Evolutionary conservation across 768 basidiomycete genomes (phyloP).

Genomic region (Leccinellum luteum): DNA sequence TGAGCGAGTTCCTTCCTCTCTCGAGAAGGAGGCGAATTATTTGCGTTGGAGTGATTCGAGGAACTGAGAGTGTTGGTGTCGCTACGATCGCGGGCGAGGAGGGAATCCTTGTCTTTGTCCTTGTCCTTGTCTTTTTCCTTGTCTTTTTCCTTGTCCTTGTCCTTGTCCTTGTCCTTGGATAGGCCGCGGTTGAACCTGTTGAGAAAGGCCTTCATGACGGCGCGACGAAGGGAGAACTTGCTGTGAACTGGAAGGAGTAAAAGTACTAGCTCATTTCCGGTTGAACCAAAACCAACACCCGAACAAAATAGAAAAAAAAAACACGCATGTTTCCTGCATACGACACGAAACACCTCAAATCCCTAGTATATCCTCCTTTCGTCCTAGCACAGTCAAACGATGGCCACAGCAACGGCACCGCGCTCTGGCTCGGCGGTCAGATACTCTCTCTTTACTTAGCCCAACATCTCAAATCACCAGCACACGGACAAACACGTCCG

Average conservation of each 20-base stretch:
- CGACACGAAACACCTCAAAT: constrained; percentile 57
- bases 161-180: constrained; percentile 36
- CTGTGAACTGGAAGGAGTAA: neutral
- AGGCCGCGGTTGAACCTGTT: constrained; percentile 67
- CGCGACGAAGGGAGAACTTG: neutral
- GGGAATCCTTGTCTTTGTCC: constrained; percentile 29
- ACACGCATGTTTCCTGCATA: constrained; percentile 46
- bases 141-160: constrained; percentile 32
- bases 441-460: constrained; percentile 64
- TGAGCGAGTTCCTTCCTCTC: constrained; percentile 55
- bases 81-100: constrained; percentile 30
- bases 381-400: constrained; percentile 56
- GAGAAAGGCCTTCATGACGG: constrained; percentile 80
- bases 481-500: constrained; percentile 19
- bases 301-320: neutral
- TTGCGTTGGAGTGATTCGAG: constrained; percentile 23
- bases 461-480: constrained; percentile 31
- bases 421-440: constrained; percentile 83
- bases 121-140: constrained; percentile 12
- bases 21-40: constrained; percentile 34
- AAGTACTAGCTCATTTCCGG: constrained; percentile 22
- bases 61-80: constrained; percentile 34
- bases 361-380: constrained; percentile 48
- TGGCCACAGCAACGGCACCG: constrained; percentile 71
- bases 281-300: neutral